Evolutionary conservation across 1,284 basidiomycete genomes (phyloP).

Genomic region (Boletellus deceptivus): DNA sequence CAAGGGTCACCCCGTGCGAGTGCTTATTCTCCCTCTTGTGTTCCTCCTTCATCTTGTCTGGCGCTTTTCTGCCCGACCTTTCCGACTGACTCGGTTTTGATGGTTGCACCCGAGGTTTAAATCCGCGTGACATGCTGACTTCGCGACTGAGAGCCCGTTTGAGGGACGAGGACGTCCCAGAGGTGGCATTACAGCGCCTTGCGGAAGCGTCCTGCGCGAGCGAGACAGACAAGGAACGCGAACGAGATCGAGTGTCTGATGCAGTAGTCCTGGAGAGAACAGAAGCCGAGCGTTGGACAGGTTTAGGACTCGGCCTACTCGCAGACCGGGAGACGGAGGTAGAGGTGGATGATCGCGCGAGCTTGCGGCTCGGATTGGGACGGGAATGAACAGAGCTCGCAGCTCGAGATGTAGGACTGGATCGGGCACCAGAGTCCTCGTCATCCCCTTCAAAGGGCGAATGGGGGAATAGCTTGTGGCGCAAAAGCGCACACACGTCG

Average conservation of each 20-base stretch:
- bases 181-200: constrained; percentile 38
- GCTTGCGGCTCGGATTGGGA: constrained; percentile 14
- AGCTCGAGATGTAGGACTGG: constrained; percentile 16
- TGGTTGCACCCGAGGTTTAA: constrained; percentile 41
- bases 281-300: constrained; percentile 20
- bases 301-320: constrained; percentile 5
- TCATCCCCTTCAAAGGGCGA: constrained; percentile 55
- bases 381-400: constrained; percentile 2
- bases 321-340: constrained; percentile 16
- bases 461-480: constrained; percentile 63
- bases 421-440: constrained; percentile 19
- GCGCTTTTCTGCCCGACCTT: constrained; percentile 5
- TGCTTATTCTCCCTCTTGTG: constrained; percentile 8
- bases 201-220: constrained; percentile 52
- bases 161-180: constrained; percentile 37
- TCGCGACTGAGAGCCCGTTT: constrained; percentile 58
- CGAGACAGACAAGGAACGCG: constrained; percentile 64
- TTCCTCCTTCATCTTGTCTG: constrained; percentile 7
- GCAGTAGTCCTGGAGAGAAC: constrained; percentile 11
- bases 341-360: constrained; percentile 14
- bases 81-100: constrained; percentile 12
- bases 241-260: constrained; percentile 43
- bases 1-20: constrained; percentile 46
- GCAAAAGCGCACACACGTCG: constrained; percentile 55
- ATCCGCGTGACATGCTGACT: constrained; percentile 69